These are phyloP conservation scores for Colletotrichum camelliae DNA, from an alignment of 2,329 filamentous ascomycete species.

Conservation along the genomic window DNA sequence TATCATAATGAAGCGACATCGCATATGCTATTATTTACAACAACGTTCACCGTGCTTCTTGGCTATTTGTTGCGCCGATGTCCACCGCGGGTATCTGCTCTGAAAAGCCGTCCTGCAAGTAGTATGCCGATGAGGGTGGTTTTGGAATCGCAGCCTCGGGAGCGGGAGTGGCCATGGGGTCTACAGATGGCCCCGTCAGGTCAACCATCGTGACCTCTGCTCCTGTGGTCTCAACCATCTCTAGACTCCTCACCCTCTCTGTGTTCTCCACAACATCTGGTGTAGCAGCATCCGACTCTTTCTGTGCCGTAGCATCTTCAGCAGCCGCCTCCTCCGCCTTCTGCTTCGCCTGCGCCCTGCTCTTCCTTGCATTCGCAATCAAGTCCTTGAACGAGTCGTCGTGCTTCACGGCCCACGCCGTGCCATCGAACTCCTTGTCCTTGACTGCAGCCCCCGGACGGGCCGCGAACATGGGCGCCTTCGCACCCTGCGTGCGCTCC, in stretches of 20 bases:
- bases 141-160: background rate
- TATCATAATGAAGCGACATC: conserved; percentile 7
- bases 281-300: background rate
- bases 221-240: background rate
- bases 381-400: conserved; percentile 78
- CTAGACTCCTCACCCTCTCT: background rate
- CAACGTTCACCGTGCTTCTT: conserved; percentile 4
- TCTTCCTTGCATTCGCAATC: conserved; percentile 75
- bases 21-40: background rate
- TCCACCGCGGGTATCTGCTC: conserved; percentile 3
- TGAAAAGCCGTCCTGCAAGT: conserved; percentile 12
- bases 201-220: background rate
- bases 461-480: conserved; percentile 46
- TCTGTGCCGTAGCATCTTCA: background rate
- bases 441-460: conserved; percentile 56
- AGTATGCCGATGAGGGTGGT: background rate
- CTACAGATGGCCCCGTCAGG: background rate
- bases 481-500: conserved; percentile 82
- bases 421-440: conserved; percentile 87
- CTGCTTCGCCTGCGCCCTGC: conserved; percentile 46
- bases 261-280: background rate
- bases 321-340: conserved; percentile 22
- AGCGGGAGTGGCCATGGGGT: background rate
- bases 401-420: conserved; percentile 76
- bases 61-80: background rate